Conservation (phyloP, 805 yeast species). For the Jamesozyma gamospora region DNA sequence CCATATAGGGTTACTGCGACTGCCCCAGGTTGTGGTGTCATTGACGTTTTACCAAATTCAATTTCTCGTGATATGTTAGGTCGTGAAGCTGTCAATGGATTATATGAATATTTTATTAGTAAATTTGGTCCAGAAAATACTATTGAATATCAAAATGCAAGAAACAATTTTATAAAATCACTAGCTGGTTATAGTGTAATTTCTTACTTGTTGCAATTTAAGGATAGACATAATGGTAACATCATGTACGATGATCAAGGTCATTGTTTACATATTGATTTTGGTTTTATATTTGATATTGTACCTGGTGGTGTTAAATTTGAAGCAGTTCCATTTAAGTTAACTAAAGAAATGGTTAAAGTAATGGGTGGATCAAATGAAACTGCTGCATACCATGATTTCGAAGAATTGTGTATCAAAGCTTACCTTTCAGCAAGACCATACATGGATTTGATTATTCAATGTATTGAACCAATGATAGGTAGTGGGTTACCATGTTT, state of each 20-base stretch:
- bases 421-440: constrained; percentile 86
- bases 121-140: constrained; percentile 94
- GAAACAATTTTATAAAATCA: constrained; percentile 87
- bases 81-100: constrained; percentile 95
- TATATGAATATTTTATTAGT: constrained; percentile 82
- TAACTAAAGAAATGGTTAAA: constrained; percentile 90
- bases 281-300: constrained; percentile 97
- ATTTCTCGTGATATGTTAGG: constrained; percentile 97
- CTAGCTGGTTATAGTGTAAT: constrained; percentile 91
- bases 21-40: constrained; percentile 98
- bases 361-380: constrained; percentile 87
- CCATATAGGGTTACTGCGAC: constrained; percentile 97
- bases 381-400: constrained; percentile 86
- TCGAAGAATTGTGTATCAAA: constrained; percentile 89
- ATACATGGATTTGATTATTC: constrained; percentile 72
- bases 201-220: constrained; percentile 82
- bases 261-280: constrained; percentile 90
- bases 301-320: constrained; percentile 98
- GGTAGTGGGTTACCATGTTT: constrained; percentile 95
- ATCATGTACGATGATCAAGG: constrained; percentile 94
- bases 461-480: constrained; percentile 85
- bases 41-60: constrained; percentile 93
- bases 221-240: constrained; percentile 97
- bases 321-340: constrained; percentile 96
- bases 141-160: constrained; percentile 79